Evolutionary conservation across 805 yeast genomes (phyloP), one percentile per base, ranked within the genome.

Genomic region (Nakazawaea pomicola): DNA sequence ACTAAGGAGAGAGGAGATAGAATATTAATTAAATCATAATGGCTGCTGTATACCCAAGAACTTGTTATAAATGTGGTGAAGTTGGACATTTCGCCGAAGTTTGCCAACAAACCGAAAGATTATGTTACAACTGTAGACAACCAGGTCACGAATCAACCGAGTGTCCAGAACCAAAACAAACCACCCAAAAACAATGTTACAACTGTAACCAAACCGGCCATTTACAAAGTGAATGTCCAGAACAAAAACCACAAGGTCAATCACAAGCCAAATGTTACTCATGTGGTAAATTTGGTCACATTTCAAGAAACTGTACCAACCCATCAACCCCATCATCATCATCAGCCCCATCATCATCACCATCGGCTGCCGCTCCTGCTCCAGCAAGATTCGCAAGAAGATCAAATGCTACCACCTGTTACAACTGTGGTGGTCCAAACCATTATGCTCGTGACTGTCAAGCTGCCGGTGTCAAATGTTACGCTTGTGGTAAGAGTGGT

Each of bases 141-240:
- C 83, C 95, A 46, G 93, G 93, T 49, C 96, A 87, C 65, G 90
- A 86, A 65, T 85, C 93, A 41, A 75, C 78, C 53, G 95, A 84
- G 49, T 89, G 97, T 67, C 83, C 93, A 33, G 80, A 80, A 58
- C 95, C 95, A 60, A 85, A 82, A 65, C 89, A 88, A 64, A 76
- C 84, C 51, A 78, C 79, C 53, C 78, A 78, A 62, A 89, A 89
- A 67, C 89, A 89, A 64, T 89, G 97, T 67, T 89, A 84, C 81
- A 83, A 83, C 64, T 89, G 97, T 68, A 93, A 93, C 56, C 85
- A 83, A 61, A 74, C 83, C 44, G 96, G 96, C 43, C 97, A 89
- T 59, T 80, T 89, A 54, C 87, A 83, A 64, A 68, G 83, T 38
- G 95, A 89, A 60, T 89, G 97, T 68, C 76, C 83, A 24, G 71